These are phyloP conservation scores for Umbellularia californica DNA, from an alignment of 164 flowering plant species.

Conservation along the genomic window DNA sequence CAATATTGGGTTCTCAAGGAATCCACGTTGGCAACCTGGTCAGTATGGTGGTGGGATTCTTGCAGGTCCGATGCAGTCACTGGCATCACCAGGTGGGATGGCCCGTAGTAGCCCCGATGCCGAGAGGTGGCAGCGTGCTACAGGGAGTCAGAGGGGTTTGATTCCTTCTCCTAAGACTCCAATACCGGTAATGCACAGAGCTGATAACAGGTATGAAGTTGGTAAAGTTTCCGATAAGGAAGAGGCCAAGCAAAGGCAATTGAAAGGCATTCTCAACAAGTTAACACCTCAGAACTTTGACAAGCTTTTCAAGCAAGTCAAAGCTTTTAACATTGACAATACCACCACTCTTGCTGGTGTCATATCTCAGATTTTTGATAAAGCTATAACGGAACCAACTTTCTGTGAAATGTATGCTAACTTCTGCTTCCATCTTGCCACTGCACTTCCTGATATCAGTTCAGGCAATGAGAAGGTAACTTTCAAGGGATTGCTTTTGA, in stretches of 20 bases:
- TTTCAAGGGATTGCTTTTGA: constrained; percentile 67
- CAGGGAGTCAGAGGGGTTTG: constrained; percentile 59
- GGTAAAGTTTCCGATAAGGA: constrained; percentile 74
- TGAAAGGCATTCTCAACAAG: constrained; percentile 78
- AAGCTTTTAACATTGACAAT: constrained; percentile 74
- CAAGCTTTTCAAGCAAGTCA: constrained; percentile 76
- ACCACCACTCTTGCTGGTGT: constrained; percentile 65
- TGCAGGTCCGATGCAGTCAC: constrained; percentile 51
- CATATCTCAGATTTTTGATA: constrained; percentile 85
- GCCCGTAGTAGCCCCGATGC: constrained; percentile 58
- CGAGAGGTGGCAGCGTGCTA: constrained; percentile 47
- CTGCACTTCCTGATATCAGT: constrained; percentile 58
- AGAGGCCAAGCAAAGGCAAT: constrained; percentile 65
- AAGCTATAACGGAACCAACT: constrained; percentile 84
- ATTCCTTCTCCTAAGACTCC: constrained; percentile 75
- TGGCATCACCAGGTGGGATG: constrained; percentile 52
- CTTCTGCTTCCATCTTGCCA: constrained; percentile 65
- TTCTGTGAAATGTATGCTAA: constrained; percentile 95
- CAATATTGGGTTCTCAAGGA: constrained; percentile 64
- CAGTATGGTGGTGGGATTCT: constrained; percentile 57
- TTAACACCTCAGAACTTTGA: constrained; percentile 88
- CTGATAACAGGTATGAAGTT: constrained; percentile 77
- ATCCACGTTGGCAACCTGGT: constrained; percentile 54
- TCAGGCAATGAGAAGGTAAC: constrained; percentile 68
- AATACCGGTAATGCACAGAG: constrained; percentile 59